These are phyloP conservation scores for Pulveroboletus ravenelii DNA, from an alignment of 768 basidiomycete genomes.

Conservation along the genomic window DNA sequence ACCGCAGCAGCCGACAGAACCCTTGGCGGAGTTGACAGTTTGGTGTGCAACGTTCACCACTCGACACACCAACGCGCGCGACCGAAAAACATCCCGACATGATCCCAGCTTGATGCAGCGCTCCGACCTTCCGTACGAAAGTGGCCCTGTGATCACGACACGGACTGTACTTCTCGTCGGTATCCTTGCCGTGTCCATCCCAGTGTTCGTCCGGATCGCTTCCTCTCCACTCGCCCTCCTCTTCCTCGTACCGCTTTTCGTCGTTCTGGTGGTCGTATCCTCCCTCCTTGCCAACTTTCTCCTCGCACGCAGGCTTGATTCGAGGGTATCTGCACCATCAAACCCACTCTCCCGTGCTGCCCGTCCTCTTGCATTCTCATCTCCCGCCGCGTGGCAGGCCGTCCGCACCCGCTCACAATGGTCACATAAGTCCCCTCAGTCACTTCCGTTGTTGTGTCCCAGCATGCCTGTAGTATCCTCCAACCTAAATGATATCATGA, in stretches of 20 bases:
- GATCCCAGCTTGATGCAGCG: slow-evolving; percentile 14
- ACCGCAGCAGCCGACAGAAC: neutral
- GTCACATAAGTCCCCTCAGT: slow-evolving; percentile 68
- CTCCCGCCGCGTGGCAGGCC: slow-evolving; percentile 92
- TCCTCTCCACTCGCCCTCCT: slow-evolving; percentile 65
- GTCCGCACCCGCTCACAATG: slow-evolving; percentile 86
- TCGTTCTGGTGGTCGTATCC: slow-evolving; percentile 43
- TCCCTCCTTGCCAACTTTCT: slow-evolving; percentile 53
- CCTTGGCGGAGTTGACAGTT: neutral
- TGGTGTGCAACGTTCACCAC: neutral
- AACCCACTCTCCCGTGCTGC: slow-evolving; percentile 52
- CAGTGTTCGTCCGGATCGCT: slow-evolving; percentile 48
- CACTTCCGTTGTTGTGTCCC: slow-evolving; percentile 63
- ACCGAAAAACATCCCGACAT: neutral
- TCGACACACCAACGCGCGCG: too few relatives aligned
- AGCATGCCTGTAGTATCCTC: slow-evolving; percentile 61
- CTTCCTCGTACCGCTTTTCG: slow-evolving; percentile 57
- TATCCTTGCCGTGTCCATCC: slow-evolving; percentile 52
- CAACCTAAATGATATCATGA: slow-evolving; percentile 74
- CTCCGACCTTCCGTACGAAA: slow-evolving; percentile 17
- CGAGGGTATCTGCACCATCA: slow-evolving; percentile 28
- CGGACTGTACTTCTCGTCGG: slow-evolving; percentile 54
- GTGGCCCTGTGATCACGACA: slow-evolving; percentile 41
- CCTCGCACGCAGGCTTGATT: slow-evolving; percentile 57
- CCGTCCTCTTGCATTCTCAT: slow-evolving; percentile 79